These are phyloP conservation scores for Erodium maritimum DNA, from an alignment of 345 rosid genomes.

Conservation along the genomic window DNA sequence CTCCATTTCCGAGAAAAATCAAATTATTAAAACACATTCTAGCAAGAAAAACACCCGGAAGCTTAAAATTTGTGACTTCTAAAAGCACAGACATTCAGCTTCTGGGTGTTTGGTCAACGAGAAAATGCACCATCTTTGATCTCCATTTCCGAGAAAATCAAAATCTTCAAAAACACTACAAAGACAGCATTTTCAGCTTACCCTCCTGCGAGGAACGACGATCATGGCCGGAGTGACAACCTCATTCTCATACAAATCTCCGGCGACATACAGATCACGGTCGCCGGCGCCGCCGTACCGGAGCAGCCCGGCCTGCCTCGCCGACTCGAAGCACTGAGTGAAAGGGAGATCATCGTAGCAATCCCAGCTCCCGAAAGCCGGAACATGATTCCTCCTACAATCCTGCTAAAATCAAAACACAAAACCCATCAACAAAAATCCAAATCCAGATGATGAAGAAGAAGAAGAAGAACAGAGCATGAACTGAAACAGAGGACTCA, in stretches of 20 bases:
- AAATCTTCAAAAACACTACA: background rate
- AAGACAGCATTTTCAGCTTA: conserved; percentile 8
- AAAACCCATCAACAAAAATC: background rate
- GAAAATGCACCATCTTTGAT: background rate
- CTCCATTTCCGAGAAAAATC: too few relatives aligned
- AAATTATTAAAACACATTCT: background rate
- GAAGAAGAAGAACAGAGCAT: too few relatives aligned
- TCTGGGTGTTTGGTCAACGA: background rate
- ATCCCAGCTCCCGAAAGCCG: conserved; percentile 98
- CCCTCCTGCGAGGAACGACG: conserved; percentile 78
- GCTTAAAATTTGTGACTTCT: too few relatives aligned
- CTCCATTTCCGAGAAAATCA: too few relatives aligned
- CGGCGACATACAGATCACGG: conserved; percentile 83
- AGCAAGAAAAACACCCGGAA: background rate
- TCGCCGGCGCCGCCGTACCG: conserved; percentile 62
- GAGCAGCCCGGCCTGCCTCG: conserved; percentile 51
- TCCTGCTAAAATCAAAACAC: background rate
- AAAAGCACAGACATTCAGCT: too few relatives aligned
- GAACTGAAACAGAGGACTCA: background rate
- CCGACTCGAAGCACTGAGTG: conserved; percentile 87
- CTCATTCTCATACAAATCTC: conserved; percentile 72
- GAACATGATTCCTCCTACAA: conserved; percentile 55
- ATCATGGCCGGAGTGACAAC: conserved; percentile 78
- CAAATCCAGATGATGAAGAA: too few relatives aligned
- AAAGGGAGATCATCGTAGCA: conserved; percentile 77